Evolutionary conservation across 2,329 filamentous ascomycete species (phyloP).

Genomic region (Elsinoe ampelina): DNA sequence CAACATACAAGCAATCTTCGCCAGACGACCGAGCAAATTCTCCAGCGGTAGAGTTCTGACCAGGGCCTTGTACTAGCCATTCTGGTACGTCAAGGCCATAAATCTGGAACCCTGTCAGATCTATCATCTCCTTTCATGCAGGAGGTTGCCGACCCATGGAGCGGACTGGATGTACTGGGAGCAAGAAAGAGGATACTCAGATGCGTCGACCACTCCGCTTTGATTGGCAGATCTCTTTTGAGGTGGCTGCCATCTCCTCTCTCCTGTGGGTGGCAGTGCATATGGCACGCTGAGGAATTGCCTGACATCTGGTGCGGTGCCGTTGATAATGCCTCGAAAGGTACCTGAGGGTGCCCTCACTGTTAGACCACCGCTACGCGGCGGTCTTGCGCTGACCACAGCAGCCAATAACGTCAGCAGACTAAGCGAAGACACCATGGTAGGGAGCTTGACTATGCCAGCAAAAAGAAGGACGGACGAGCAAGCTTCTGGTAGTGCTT

Average conservation of each 20-base stretch:
- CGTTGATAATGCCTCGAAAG: constrained; percentile 16
- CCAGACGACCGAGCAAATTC: background rate
- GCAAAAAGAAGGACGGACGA: too few species aligned
- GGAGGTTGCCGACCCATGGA: background rate
- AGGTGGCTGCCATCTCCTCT: constrained; percentile 20
- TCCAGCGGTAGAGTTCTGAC: constrained; percentile 18
- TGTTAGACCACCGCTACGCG: background rate
- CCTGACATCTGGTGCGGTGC: constrained; percentile 14
- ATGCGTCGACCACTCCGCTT: constrained; percentile 16
- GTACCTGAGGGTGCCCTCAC: constrained; percentile 15
- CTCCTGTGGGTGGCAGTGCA: constrained; percentile 20
- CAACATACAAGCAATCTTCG: constrained; percentile 41
- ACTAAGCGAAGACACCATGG: background rate
- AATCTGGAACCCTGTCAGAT: background rate
- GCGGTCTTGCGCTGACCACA: background rate
- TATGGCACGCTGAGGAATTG: constrained; percentile 23
- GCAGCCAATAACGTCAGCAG: background rate
- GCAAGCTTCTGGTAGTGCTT: too few species aligned
- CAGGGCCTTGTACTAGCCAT: constrained; percentile 25
- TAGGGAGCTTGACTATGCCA: background rate
- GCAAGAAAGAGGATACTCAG: constrained; percentile 22
- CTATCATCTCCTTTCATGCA: too few species aligned
- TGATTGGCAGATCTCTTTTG: constrained; percentile 16
- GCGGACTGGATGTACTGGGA: constrained; percentile 19
- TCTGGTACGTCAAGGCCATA: constrained; percentile 24